Evolutionary conservation across 192 early-diverging fungal genomes (phyloP).

Genomic region (Rhizoclosmatium globosum): DNA sequence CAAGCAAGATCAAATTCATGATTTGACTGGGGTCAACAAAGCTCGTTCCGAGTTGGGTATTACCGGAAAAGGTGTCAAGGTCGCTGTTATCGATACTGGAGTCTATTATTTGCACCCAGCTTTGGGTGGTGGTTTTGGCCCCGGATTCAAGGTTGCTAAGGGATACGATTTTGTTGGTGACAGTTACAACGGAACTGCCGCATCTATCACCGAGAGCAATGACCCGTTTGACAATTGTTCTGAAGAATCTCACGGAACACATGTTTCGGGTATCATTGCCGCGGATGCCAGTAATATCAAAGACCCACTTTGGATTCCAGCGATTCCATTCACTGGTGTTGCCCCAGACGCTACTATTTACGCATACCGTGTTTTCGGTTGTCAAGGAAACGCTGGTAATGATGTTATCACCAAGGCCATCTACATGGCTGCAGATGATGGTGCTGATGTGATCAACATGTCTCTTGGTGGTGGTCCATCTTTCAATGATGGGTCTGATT

Average conservation of each 20-base stretch:
- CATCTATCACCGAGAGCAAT: conserved; percentile 12
- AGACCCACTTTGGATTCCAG: conserved; percentile 2
- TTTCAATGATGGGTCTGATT: conserved; percentile 68
- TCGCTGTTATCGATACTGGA: conserved; percentile 61
- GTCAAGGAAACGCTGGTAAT: conserved; percentile 60
- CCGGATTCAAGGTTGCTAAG: conserved; percentile 43
- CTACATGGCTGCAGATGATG: conserved; percentile 71
- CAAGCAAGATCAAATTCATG: background rate
- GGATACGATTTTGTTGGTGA: conserved; percentile 59
- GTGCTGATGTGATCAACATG: conserved; percentile 85
- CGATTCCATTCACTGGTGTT: conserved; percentile 64
- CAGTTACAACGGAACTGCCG: conserved; percentile 37
- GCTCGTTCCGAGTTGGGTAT: conserved; percentile 34
- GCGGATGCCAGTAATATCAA: conserved; percentile 41
- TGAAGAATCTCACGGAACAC: conserved; percentile 55
- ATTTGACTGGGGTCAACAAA: conserved; percentile 42
- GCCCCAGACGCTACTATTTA: conserved; percentile 84
- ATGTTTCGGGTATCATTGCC: conserved; percentile 58
- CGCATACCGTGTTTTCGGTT: conserved; percentile 81
- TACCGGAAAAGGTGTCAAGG: conserved; percentile 59
- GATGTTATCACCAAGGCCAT: conserved; percentile 84
- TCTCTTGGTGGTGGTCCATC: conserved; percentile 75
- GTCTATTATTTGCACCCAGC: conserved; percentile 64
- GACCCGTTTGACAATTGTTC: conserved; percentile 60
- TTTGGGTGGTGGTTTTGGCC: conserved; percentile 54